Evolutionary conservation across 2,329 filamentous ascomycete species (phyloP).

Genomic region (Diaporthe sp.): DNA sequence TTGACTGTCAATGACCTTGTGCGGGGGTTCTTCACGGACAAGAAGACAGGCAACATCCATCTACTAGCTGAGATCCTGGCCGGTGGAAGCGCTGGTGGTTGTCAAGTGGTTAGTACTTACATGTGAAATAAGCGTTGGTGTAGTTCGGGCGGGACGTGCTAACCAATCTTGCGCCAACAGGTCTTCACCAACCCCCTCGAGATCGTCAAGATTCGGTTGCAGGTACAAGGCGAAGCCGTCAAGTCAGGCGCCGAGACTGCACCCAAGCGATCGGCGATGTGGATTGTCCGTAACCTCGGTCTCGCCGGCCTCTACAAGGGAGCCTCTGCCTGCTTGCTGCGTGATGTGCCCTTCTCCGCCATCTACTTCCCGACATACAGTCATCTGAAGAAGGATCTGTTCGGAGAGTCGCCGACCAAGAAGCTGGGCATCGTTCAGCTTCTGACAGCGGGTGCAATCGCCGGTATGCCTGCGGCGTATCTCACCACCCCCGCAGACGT

Average conservation of each 20-base stretch:
- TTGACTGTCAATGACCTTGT: constrained; percentile 97
- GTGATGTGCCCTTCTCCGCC: constrained; percentile 96
- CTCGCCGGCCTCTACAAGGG: constrained; percentile 97
- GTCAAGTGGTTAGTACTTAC: constrained; percentile 88
- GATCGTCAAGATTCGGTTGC: constrained; percentile 98
- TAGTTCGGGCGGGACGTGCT: not conserved
- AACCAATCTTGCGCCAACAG: constrained; percentile 52
- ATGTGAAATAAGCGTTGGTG: not conserved
- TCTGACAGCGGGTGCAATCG: constrained; percentile 92
- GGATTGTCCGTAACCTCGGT: constrained; percentile 96
- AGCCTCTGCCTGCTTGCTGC: constrained; percentile 90
- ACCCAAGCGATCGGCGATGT: constrained; percentile 92
- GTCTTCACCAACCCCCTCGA: constrained; percentile 98
- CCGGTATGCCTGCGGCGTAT: constrained; percentile 91
- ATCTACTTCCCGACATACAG: constrained; percentile 99
- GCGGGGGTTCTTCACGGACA: constrained; percentile 78
- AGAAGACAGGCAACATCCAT: constrained; percentile 78
- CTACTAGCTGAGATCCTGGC: constrained; percentile 81
- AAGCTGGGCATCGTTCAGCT: constrained; percentile 92
- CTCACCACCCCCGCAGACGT: constrained; percentile 98
- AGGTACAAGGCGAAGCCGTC: constrained; percentile 95
- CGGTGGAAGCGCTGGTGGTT: constrained; percentile 89
- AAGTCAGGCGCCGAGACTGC: constrained; percentile 81
- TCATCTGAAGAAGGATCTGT: constrained; percentile 93
- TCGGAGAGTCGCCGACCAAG: constrained; percentile 88